Evolutionary conservation across 176 grass and related monocot species (phyloP).

Genomic region (Triticum timopheevii): DNA sequence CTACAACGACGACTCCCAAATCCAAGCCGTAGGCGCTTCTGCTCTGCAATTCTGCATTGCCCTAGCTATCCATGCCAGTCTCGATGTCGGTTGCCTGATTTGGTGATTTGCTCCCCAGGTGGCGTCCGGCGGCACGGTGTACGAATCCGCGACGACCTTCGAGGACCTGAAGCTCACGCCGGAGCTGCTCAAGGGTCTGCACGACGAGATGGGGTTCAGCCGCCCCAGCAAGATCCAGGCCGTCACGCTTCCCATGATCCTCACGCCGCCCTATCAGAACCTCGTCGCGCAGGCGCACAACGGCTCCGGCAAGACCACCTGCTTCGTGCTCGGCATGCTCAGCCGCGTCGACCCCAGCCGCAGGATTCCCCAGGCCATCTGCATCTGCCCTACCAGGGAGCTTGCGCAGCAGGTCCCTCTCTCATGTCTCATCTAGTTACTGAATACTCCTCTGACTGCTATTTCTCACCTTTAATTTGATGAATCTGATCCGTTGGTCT

Average conservation of each 20-base stretch:
- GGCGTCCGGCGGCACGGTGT: constrained; percentile 73
- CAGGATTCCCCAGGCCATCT: constrained; percentile 76
- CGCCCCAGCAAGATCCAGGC: constrained; percentile 86
- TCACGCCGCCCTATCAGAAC: constrained; percentile 77
- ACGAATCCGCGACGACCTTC: constrained; percentile 72
- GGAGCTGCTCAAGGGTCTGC: constrained; percentile 74
- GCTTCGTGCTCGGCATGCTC: constrained; percentile 96
- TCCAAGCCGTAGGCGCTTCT: too few relatives aligned
- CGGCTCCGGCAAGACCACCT: constrained; percentile 90
- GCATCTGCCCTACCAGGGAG: constrained; percentile 94
- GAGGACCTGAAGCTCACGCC: constrained; percentile 80
- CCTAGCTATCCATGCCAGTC: too few relatives aligned
- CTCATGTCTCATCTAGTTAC: too few relatives aligned
- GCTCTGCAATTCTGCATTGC: too few relatives aligned
- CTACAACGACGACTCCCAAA: too few relatives aligned
- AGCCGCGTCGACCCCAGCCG: constrained; percentile 67
- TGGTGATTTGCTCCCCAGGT: constrained; percentile 31
- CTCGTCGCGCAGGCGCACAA: constrained; percentile 94
- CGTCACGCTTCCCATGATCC: constrained; percentile 89
- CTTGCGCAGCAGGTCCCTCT: constrained; percentile 60
- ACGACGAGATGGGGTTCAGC: constrained; percentile 87
- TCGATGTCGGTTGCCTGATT: too few relatives aligned
- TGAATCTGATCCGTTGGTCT: too few relatives aligned
- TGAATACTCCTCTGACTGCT: too few relatives aligned
- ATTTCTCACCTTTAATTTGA: too few relatives aligned